Evolutionary conservation across 176 grass and related monocot genomes (phyloP), one percentile per base, ranked within the genome.

Genomic region (Oryza rufipogon): DNA sequence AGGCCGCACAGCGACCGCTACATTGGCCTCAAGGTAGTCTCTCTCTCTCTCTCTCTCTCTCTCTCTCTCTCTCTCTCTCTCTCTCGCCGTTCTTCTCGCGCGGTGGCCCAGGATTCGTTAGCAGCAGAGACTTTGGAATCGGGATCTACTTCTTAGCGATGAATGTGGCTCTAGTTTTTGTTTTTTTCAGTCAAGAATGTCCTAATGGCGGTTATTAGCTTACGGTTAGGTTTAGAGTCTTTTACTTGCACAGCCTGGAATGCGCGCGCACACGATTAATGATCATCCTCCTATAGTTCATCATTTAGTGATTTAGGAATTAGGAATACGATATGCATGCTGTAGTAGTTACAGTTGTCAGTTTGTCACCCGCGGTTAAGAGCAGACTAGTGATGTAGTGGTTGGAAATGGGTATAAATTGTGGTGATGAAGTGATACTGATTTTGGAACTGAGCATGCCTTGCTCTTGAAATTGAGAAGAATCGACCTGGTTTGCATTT

Each of bases 1-100:
- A 95, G 90, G 88, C 71, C 88, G 0, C 93, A 95, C 72, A 81
- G 73, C 71, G 88, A 95, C 81, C 93, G 93, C 82, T 88, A 92
- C 88, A 95, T 86, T 28, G 81, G 87, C 82, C 87, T 95, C 82
- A 95, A 95, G 93, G 93, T 95, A 75, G 0, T 2, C 4, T 2
- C 36, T 0, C 34, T 36, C 34, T 4, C 33, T 34, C 33, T 34
- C 4, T 34, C 33, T 4, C 33, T 4, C 33, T 34, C 33, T 2
- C 4, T 2, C n/a, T n/a, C n/a, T n/a, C n/a, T 34, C 4, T 34
- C 36, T 0, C 34, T 38, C 36, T 5, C 33, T 36, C 34, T 36
- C 4, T 36, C 34, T 5, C 33, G 42, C 28, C 15, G 0, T 12
- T 13, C 42, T 14, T 22, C 26, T 22, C 8, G 41, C 23, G 52